Evolutionary conservation across 202 grass and related monocot genomes (phyloP), one percentile per base, ranked within the genome.

Genomic region (Setaria viridis): DNA sequence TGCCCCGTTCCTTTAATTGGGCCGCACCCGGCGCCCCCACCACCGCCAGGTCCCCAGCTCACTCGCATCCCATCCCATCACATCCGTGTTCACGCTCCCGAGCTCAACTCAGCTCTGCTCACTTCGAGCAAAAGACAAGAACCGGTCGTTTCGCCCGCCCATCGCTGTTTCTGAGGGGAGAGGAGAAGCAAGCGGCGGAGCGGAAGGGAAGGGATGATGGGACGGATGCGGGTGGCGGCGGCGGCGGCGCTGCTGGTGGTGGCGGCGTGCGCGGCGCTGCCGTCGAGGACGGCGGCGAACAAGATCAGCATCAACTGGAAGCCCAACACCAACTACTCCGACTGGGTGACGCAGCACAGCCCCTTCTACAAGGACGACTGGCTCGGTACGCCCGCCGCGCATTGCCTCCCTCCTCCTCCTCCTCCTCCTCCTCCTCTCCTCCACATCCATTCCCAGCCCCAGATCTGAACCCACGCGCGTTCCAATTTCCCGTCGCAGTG

Each of bases 301-400:
- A 94, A 76, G 80, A 87, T 99, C 90, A 82, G 49, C 20, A 79
- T 96, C 74, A 93, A 94, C 58, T 85, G 87, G 91, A 66, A 87
- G 87, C 93, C 94, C 74, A 89, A 87, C 84, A 79, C 84, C 13
- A 99, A 99, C 92, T 99, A 99, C 91, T 84, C 90, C 87, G 69
- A 78, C 56, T 99, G 97, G 97, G 58, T 79, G 83, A 46, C 85
- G 82, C 74, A 88, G 85, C 93, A 99, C 97, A 63, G 50, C 3
- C 97, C 97, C 14, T 99, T 96, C 86, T 94, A 99, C 88, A 88
- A 92, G 76, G 97, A 87, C 58, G 97, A 99, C 85, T 99, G 97
- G 97, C 90, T 99, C 58, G 97, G 97, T 99, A 82, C 81, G 17
- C 50, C 14, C 25, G 3, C 30, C 25, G 3, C 45, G 16, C 77